These are phyloP conservation scores for Corymbia calophylla DNA, from an alignment of 441 rosid species.

Conservation along the genomic window DNA sequence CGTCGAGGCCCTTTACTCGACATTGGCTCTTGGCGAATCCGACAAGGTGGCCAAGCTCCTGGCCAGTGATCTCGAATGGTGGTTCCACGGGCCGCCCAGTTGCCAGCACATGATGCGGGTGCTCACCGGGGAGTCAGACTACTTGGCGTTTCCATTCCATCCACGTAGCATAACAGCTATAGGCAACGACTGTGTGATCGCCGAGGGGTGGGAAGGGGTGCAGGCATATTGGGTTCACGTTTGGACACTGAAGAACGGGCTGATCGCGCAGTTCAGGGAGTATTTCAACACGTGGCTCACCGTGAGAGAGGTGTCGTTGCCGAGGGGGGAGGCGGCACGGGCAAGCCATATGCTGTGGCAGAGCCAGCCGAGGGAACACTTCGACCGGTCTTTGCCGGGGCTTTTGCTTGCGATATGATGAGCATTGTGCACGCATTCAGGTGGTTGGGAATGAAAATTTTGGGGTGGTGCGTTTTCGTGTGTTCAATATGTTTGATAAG, in stretches of 20 bases:
- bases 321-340: background rate
- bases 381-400: background rate
- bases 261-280: background rate
- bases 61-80: background rate
- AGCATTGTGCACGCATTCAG: background rate
- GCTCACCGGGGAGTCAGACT: background rate
- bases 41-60: background rate
- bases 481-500: background rate
- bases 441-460: background rate
- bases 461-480: background rate
- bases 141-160: background rate
- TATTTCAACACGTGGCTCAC: background rate
- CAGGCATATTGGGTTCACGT: background rate
- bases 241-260: background rate
- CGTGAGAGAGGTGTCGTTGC: background rate
- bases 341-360: background rate
- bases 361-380: background rate
- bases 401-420: background rate
- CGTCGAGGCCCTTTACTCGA: background rate
- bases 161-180: background rate
- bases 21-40: background rate
- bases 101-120: background rate
- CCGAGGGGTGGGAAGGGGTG: background rate
- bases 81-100: background rate
- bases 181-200: background rate